These are phyloP conservation scores for Cladophialophora immunda DNA, from an alignment of 2,329 filamentous ascomycete species.

Conservation along the genomic window DNA sequence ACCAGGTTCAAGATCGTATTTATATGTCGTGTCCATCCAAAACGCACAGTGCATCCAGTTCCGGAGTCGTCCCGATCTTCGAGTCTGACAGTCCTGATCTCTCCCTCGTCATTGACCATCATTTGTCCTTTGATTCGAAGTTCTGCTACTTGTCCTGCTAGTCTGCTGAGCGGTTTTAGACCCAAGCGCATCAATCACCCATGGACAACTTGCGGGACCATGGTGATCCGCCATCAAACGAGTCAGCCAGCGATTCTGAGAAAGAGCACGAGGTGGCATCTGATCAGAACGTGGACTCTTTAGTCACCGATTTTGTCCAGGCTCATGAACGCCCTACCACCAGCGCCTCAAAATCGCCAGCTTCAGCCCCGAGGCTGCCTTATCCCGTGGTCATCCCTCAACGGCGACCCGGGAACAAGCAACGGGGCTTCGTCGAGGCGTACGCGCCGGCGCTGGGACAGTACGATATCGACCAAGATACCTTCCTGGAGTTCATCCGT, in stretches of 20 bases:
- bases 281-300: background rate
- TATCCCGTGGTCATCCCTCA: conserved; percentile 61
- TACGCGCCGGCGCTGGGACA: conserved; percentile 59
- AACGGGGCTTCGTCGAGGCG: conserved; percentile 60
- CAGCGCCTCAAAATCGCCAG: background rate
- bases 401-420: conserved; percentile 57
- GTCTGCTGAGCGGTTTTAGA: background rate
- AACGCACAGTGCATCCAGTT: background rate
- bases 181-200: background rate
- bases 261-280: background rate
- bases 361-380: conserved; percentile 27
- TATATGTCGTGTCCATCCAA: background rate
- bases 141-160: background rate
- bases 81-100: background rate
- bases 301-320: conserved; percentile 10
- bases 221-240: background rate
- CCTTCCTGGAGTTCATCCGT: conserved; percentile 59
- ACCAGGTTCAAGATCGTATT: background rate
- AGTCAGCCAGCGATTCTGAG: background rate
- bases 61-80: background rate
- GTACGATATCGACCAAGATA: conserved; percentile 57
- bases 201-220: background rate
- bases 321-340: conserved; percentile 5
- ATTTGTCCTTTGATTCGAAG: background rate
- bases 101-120: background rate